Evolutionary conservation across 1,284 basidiomycete species (phyloP).

Genomic region (Peniophora sp.): DNA sequence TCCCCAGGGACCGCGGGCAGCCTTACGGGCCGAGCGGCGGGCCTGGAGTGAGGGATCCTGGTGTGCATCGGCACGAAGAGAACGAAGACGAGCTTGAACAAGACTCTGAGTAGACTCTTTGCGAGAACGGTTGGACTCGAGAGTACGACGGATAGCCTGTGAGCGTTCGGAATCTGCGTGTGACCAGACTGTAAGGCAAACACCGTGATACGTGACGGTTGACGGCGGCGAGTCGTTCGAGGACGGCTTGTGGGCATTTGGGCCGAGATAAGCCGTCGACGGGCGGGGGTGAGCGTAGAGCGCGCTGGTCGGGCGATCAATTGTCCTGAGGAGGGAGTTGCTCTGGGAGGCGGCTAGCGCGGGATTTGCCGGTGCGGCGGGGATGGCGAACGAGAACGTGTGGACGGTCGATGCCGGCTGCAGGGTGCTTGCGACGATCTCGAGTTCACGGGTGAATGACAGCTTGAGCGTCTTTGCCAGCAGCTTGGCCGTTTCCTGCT

Average conservation of each 20-base stretch:
- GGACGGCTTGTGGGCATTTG: constrained; percentile 18
- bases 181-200: constrained; percentile 89
- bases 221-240: constrained; percentile 14
- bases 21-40: constrained; percentile 45
- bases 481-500: constrained; percentile 82
- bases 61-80: constrained; percentile 46
- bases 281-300: constrained; percentile 57
- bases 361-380: constrained; percentile 57
- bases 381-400: constrained; percentile 82
- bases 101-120: constrained; percentile 73
- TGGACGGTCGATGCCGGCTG: constrained; percentile 90
- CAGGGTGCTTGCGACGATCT: constrained; percentile 87
- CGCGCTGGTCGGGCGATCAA: constrained; percentile 35
- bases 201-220: constrained; percentile 78
- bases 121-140: constrained; percentile 67
- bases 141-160: constrained; percentile 71
- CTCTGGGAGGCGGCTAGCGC: constrained; percentile 55
- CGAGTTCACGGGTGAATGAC: constrained; percentile 87
- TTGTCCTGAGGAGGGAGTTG: constrained; percentile 63
- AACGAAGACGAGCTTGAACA: constrained; percentile 57
- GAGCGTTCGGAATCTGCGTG: constrained; percentile 85
- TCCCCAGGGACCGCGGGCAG: constrained; percentile 62
- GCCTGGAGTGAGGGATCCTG: constrained; percentile 47
- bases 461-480: constrained; percentile 88
- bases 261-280: constrained; percentile 71